These are phyloP conservation scores for Penicillium sp. DNA, from an alignment of 2,329 filamentous ascomycete genomes.

Conservation along the genomic window DNA sequence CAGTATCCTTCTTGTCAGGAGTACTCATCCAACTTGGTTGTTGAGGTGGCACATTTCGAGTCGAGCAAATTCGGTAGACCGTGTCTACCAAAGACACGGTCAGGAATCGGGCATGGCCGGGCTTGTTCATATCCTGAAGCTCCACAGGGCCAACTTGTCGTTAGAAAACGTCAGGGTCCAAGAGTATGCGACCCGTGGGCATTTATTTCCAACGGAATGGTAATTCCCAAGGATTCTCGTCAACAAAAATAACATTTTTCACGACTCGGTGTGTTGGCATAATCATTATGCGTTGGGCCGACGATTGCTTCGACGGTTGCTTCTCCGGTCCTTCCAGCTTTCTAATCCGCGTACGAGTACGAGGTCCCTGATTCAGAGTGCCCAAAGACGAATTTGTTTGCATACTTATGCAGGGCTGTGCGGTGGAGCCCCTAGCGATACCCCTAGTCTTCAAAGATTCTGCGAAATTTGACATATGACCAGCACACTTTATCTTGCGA, in stretches of 20 bases:
- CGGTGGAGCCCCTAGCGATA: neutral
- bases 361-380: conserved; percentile 10
- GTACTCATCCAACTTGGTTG: no score
- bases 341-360: conserved; percentile 14
- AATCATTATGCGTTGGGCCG: neutral
- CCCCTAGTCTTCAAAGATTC: neutral
- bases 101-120: no score
- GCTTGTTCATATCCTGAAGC: no score
- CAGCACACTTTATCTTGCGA: conserved; percentile 5
- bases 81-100: no score
- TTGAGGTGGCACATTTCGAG: no score
- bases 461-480: neutral
- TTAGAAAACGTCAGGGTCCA: no score
- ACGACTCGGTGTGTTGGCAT: neutral
- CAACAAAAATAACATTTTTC: neutral
- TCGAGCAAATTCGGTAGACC: no score
- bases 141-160: no score
- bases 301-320: conserved; percentile 7
- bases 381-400: conserved; percentile 3
- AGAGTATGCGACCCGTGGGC: no score
- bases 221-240: neutral
- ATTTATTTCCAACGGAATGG: no score
- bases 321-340: conserved; percentile 7
- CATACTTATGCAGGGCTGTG: neutral
- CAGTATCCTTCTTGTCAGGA: no score